Evolutionary conservation across 2,329 filamentous ascomycete species (phyloP).

Genomic region (Colletotrichum endophyticum): DNA sequence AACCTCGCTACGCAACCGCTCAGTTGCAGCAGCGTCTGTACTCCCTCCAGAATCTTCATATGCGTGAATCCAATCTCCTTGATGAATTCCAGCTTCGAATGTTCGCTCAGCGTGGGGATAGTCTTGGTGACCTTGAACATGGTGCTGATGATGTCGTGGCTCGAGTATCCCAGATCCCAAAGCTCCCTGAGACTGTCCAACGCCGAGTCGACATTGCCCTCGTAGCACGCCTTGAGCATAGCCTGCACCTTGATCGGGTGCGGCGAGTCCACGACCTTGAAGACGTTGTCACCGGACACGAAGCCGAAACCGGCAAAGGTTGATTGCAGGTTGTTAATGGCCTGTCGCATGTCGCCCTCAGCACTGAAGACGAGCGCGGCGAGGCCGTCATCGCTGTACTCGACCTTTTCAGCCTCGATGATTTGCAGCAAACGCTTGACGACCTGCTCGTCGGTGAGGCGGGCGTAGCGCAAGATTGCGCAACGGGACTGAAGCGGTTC

Average conservation of each 20-base stretch:
- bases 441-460: conserved; percentile 90
- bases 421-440: conserved; percentile 92
- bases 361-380: conserved; percentile 97
- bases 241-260: conserved; percentile 98
- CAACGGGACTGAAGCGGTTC: conserved; percentile 97
- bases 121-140: conserved; percentile 99
- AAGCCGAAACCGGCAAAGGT: conserved; percentile 94
- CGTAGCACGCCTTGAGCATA: conserved; percentile 97
- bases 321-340: conserved; percentile 97
- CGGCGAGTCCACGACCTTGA: conserved; percentile 94
- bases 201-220: conserved; percentile 87
- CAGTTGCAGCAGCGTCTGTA: conserved; percentile 92
- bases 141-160: conserved; percentile 97
- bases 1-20: conserved; percentile 91
- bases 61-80: conserved; percentile 99
- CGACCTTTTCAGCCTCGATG: conserved; percentile 87
- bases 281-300: conserved; percentile 97
- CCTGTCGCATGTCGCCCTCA: conserved; percentile 98
- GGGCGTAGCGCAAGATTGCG: conserved; percentile 91
- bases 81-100: conserved; percentile 96
- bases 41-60: conserved; percentile 98
- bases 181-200: conserved; percentile 87
- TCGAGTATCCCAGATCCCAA: conserved; percentile 96
- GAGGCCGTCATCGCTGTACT: conserved; percentile 90
- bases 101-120: conserved; percentile 88